Evolutionary conservation across 352 stramenopile species (phyloP).

Genomic region (Globisporangium rhizosaccharum): DNA sequence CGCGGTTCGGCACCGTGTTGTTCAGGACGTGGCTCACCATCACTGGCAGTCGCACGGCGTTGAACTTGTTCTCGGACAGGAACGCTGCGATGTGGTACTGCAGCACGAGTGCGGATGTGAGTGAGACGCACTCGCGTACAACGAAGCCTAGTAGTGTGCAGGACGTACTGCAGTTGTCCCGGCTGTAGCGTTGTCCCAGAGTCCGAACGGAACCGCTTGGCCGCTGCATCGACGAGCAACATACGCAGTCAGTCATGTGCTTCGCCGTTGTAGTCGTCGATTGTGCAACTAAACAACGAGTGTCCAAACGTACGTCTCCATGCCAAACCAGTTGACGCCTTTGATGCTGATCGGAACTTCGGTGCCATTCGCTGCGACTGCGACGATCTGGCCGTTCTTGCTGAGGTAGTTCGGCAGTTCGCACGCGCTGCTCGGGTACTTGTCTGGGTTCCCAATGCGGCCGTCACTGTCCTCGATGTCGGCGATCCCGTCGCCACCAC

Average conservation of each 20-base stretch:
- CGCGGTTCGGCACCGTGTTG: conserved; percentile 42
- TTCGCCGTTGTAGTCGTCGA: background rate
- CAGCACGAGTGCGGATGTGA: background rate
- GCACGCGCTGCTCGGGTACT: conserved; percentile 55
- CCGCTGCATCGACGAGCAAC: conserved; percentile 14
- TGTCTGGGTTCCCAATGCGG: conserved; percentile 61
- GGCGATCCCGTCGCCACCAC: conserved; percentile 29
- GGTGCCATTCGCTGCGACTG: conserved; percentile 44
- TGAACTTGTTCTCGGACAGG: conserved; percentile 67
- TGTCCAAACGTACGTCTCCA: conserved; percentile 43
- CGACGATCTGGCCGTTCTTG: conserved; percentile 60
- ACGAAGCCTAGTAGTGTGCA: background rate
- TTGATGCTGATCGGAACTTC: conserved; percentile 60
- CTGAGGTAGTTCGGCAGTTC: conserved; percentile 66
- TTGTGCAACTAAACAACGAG: too few species aligned
- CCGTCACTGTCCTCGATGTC: conserved; percentile 53
- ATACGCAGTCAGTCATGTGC: conserved; percentile 8
- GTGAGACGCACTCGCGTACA: conserved; percentile 34
- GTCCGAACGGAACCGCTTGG: conserved; percentile 51
- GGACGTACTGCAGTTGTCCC: conserved; percentile 49
- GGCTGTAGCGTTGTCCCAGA: conserved; percentile 66
- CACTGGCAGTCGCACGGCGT: conserved; percentile 62
- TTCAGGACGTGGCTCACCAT: conserved; percentile 52
- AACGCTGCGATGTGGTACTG: conserved; percentile 72
- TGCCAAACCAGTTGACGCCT: conserved; percentile 70